These are phyloP conservation scores for Colletotrichum sublineola DNA, from an alignment of 2,329 filamentous ascomycete genomes.

Conservation along the genomic window DNA sequence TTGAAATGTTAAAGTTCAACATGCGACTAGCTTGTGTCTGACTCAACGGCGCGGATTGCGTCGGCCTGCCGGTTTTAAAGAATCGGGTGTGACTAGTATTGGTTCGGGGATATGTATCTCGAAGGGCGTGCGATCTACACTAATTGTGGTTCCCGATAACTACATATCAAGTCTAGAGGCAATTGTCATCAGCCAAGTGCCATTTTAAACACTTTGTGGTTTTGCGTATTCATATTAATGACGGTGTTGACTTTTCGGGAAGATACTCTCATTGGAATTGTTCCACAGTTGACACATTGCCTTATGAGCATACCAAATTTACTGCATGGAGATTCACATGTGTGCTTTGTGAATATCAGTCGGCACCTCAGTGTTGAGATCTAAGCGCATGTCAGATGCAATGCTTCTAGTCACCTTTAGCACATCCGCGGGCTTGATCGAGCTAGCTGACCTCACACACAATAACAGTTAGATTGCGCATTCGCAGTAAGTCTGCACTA, in stretches of 20 bases:
- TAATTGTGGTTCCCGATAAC: slow-evolving; percentile 9
- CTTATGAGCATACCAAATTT: background rate
- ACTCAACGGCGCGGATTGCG: background rate
- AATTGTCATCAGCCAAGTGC: background rate
- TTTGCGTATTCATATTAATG: background rate
- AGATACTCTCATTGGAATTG: background rate
- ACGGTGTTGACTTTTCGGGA: no score
- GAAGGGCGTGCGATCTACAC: slow-evolving; percentile 36
- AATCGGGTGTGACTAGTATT: background rate
- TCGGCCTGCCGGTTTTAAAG: slow-evolving; percentile 23
- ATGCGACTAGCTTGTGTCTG: background rate
- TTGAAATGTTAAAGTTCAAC: background rate
- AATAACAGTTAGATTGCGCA: background rate
- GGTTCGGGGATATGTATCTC: slow-evolving; percentile 3
- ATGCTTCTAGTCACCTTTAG: background rate
- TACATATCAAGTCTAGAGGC: background rate
- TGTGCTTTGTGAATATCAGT: background rate
- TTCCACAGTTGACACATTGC: background rate
- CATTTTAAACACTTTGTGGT: background rate
- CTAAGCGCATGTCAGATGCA: background rate
- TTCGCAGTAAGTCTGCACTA: background rate
- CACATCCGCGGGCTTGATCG: background rate
- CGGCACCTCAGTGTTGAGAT: background rate
- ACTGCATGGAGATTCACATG: background rate
- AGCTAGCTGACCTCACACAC: background rate